Conservation (phyloP, 495 filamentous ascomycete species). For the Coniosporium apollinis region DNA sequence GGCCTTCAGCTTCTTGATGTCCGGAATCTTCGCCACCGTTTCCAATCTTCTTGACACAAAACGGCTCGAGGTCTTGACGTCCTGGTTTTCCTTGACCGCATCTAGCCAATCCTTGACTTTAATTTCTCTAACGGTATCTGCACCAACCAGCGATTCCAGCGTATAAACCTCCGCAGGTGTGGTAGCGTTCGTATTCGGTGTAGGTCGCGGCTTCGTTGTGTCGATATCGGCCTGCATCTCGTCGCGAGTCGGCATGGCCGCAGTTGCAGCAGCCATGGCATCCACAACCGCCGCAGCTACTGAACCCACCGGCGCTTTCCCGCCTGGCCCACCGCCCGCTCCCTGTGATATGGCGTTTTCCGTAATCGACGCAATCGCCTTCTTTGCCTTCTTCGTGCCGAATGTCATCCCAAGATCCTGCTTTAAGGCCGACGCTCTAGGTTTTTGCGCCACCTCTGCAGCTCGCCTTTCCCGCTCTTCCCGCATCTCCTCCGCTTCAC, state of each 20-base stretch:
- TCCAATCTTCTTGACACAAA: slow-evolving; percentile 50
- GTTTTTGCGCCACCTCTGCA: slow-evolving; percentile 12
- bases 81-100: slow-evolving; percentile 36
- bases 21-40: slow-evolving; percentile 36
- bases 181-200: slow-evolving; percentile 50
- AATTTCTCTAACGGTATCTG: slow-evolving; percentile 40
- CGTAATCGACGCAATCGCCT: slow-evolving; percentile 57
- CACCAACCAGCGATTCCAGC: slow-evolving; percentile 46
- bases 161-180: slow-evolving; percentile 73
- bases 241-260: slow-evolving; percentile 39
- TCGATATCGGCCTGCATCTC: slow-evolving; percentile 51
- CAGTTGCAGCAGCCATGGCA: slow-evolving; percentile 32
- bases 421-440: slow-evolving; percentile 18
- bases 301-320: background rate
- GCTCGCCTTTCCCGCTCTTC: slow-evolving; percentile 35
- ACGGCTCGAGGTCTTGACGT: slow-evolving; percentile 32
- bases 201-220: slow-evolving; percentile 60
- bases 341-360: slow-evolving; percentile 53
- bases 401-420: slow-evolving; percentile 72
- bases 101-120: slow-evolving; percentile 64
- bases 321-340: slow-evolving; percentile 1
- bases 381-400: slow-evolving; percentile 86
- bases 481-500: slow-evolving; percentile 30
- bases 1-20: slow-evolving; percentile 41
- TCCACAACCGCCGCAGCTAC: slow-evolving; percentile 12